Percentiles rank a stretch among this genome's conserved stretches.
phyloP scores from a whole-genome alignment of 208 protist species.

The Crithidia brevicula region DNA sequence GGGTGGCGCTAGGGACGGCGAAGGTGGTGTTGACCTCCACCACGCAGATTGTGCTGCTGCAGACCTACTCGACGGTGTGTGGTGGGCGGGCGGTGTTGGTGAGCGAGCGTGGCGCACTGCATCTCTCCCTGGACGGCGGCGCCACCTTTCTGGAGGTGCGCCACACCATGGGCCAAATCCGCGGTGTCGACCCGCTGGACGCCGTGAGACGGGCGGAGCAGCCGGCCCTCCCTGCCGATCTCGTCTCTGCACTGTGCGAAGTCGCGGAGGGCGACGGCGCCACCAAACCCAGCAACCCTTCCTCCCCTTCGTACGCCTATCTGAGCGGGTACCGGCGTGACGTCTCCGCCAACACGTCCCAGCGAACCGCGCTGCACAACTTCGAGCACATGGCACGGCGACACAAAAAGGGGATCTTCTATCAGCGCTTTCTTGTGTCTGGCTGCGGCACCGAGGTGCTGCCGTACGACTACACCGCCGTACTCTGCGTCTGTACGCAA shows the following conservation, averaged over 20 bases:
- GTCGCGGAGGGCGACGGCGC: background rate
- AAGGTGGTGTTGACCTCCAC: slow-evolving; percentile 32
- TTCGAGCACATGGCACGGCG: slow-evolving; percentile 12
- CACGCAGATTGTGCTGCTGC: slow-evolving; percentile 29
- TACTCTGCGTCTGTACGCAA: slow-evolving; percentile 59
- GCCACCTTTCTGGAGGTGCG: slow-evolving; percentile 55
- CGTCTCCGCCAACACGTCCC: background rate
- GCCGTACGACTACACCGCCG: slow-evolving; percentile 73
- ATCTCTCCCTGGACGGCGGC: slow-evolving; percentile 66
- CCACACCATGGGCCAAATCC: slow-evolving; percentile 68
- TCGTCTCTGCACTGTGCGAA: slow-evolving; percentile 5
- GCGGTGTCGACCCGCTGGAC: slow-evolving; percentile 36
- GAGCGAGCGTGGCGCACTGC: slow-evolving; percentile 46
- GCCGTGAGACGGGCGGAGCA: slow-evolving; percentile 30
- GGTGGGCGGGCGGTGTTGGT: slow-evolving; percentile 47
- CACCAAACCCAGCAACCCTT: background rate
- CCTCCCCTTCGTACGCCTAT: slow-evolving; percentile 33
- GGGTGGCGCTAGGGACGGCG: slow-evolving; percentile 12
- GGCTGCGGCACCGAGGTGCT: slow-evolving; percentile 70
- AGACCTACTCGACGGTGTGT: slow-evolving; percentile 4
- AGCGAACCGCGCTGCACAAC: background rate
- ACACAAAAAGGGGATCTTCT: slow-evolving; percentile 24
- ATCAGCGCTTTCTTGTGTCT: slow-evolving; percentile 49
- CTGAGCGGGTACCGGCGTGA: slow-evolving; percentile 27
- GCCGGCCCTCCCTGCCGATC: slow-evolving; percentile 17